Percentiles rank a stretch among this genome's conserved stretches.
Conservation (phyloP, 805 yeast genomes). For the Naumovozyma castellii region DNA sequence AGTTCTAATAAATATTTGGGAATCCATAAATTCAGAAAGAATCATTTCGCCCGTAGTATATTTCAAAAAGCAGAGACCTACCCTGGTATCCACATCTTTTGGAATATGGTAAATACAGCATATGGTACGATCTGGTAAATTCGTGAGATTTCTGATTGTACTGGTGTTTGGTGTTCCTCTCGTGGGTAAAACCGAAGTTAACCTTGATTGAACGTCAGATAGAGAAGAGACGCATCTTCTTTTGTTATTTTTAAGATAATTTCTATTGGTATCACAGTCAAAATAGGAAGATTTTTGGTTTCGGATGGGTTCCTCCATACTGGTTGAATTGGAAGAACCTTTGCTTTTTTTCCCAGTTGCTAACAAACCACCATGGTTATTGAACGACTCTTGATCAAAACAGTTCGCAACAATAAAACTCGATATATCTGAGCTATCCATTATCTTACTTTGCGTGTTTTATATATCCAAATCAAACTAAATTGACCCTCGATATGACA, state of each 20-base stretch:
- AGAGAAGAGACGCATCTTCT: conserved; percentile 1
- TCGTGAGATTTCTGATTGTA: background rate
- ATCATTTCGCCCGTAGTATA: conserved; percentile 32
- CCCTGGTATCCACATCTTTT: conserved; percentile 19
- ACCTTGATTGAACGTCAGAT: background rate
- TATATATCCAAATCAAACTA: background rate
- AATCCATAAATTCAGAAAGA: conserved; percentile 33
- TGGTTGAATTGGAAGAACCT: too few relatives aligned
- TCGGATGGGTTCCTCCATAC: too few relatives aligned
- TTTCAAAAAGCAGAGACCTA: conserved; percentile 36
- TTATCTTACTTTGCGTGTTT: background rate
- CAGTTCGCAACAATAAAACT: conserved; percentile 10
- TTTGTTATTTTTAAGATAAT: background rate
- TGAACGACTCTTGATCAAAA: conserved; percentile 3
- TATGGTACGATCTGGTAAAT: conserved; percentile 13
- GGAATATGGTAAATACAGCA: conserved; percentile 25
- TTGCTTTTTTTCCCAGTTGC: conserved; percentile 1
- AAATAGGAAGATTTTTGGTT: conserved; percentile 1
- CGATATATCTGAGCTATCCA: conserved; percentile 10
- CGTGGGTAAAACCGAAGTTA: background rate
- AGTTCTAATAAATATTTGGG: conserved; percentile 39
- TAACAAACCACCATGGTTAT: conserved; percentile 4
- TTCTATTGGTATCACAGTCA: background rate
- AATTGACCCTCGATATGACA: too few relatives aligned
- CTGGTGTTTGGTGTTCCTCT: background rate